Conservation (phyloP, 2,329 filamentous ascomycete genomes). For the Cercospora canescens region DNA sequence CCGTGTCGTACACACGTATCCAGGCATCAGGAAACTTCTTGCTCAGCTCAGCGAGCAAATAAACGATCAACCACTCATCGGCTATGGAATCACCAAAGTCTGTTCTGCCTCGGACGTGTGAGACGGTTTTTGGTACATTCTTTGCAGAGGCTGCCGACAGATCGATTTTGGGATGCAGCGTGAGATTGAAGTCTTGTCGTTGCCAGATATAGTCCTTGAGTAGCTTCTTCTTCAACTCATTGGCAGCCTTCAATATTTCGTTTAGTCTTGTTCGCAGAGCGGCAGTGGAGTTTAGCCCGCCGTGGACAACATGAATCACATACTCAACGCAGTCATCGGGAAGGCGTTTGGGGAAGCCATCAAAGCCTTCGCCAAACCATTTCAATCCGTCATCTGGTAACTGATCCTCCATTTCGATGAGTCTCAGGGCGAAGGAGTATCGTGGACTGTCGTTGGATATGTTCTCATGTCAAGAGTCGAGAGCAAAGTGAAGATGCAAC, state of each 20-base stretch:
- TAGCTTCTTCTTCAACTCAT: conserved; percentile 62
- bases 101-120: conserved; percentile 66
- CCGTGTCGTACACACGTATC: conserved; percentile 80
- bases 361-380: conserved; percentile 66
- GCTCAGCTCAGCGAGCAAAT: conserved; percentile 79
- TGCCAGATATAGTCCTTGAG: conserved; percentile 96
- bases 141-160: conserved; percentile 5
- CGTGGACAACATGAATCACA: conserved; percentile 70
- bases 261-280: conserved; percentile 68
- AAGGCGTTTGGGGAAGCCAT: conserved; percentile 65
- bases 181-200: conserved; percentile 74
- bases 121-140: conserved; percentile 13
- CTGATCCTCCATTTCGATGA: conserved; percentile 26
- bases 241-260: conserved; percentile 67
- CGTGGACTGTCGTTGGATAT: background rate
- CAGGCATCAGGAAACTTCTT: conserved; percentile 72
- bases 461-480: background rate
- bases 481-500: background rate
- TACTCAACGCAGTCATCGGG: conserved; percentile 88
- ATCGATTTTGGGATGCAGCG: conserved; percentile 53
- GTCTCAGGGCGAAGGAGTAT: background rate
- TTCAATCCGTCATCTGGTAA: conserved; percentile 58
- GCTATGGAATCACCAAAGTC: conserved; percentile 94
- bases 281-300: conserved; percentile 47
- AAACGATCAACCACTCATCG: conserved; percentile 97